Base-by-base conservation (phyloP, 140 eudicot genomes). In the Bidens hawaiensis region DNA sequence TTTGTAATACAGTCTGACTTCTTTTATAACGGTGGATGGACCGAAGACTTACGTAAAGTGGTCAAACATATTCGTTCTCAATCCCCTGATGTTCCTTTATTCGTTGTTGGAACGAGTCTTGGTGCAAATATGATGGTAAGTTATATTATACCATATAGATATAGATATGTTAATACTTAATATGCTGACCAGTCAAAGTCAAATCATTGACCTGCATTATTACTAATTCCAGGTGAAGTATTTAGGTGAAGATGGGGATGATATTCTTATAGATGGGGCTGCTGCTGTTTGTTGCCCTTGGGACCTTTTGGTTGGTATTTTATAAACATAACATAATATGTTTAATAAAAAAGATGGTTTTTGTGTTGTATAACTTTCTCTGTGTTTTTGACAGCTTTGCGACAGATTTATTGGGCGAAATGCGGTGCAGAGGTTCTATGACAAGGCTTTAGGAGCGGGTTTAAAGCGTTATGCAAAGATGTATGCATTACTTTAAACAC, bases 121-220 rank as follows among this genome's bases (percentile, higher is more conserved):
- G 99, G 99, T 43, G 99, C 99, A 75, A 94, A 94, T 76, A 76
- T 94, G 68, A 72, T 94, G 99, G 99, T 94, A 83, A 23, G 16
- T 54, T 5, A 5, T 54, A 54, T 49, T 49, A 21, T 10, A 49
- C 28, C 5, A 0, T n/a, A 7, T 26, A 14, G 38, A 0, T 26
- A 17, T 51, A 36, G 11, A 18, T 13, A 13, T n/a, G n/a, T n/a
- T n/a, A n/a, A n/a, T n/a, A n/a, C n/a, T n/a, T n/a, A n/a, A n/a
- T n/a, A n/a, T n/a, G n/a, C n/a, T n/a, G n/a, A n/a, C n/a, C n/a
- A n/a, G 30, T 60, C 24, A 24, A 43, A 33, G 26, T 53, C 31
- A 24, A 53, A 17, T 34, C 12, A 60, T 70, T 60, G 69, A 70
- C 55, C 13, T 19, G 15, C 16, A 42, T 65, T 26, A 18, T 4